Percentiles rank a stretch among this genome's conserved stretches.
Evolutionary conservation across 75 land plant species (phyloP).

Genomic region (Larix kaempferi): DNA sequence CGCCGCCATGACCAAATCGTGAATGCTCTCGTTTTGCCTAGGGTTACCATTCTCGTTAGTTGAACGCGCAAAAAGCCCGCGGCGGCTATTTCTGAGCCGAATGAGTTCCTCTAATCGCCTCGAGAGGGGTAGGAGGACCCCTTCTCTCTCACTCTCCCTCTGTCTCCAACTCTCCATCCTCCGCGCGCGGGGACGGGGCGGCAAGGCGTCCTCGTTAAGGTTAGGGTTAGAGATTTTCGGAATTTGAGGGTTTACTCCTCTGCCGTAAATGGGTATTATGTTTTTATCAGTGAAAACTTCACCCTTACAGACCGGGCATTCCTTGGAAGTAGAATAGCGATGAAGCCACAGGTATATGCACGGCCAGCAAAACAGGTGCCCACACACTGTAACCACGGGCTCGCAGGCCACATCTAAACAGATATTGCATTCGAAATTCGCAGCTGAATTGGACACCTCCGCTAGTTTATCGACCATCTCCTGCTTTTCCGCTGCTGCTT

Average conservation of each 20-base stretch:
- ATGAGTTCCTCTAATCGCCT: conserved; percentile 8
- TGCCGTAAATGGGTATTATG: conserved; percentile 80
- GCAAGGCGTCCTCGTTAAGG: conserved; percentile 31
- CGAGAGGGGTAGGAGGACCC: not conserved
- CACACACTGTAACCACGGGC: conserved; percentile 85
- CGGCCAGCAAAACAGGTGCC: conserved; percentile 93
- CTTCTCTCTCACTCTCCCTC: conserved; percentile 27
- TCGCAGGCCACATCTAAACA: conserved; percentile 77
- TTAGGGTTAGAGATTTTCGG: not conserved
- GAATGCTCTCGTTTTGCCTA: conserved; percentile 31
- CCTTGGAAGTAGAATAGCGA: conserved; percentile 51
- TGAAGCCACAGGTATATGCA: conserved; percentile 86
- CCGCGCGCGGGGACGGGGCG: conserved; percentile 61
- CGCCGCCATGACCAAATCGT: conserved; percentile 33
- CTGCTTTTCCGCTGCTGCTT: not conserved
- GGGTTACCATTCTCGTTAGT: conserved; percentile 14
- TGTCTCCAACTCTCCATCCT: conserved; percentile 75
- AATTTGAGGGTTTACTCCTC: conserved; percentile 28
- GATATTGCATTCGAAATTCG: conserved; percentile 77
- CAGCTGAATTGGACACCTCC: not conserved
- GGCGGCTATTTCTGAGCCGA: conserved; percentile 14
- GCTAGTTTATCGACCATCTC: not conserved
- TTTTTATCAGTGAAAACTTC: conserved; percentile 36
- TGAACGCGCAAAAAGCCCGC: conserved; percentile 11
- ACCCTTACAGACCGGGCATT: conserved; percentile 93